A percentile compares a stretch with the other conserved stretches of the same genome.
Conservation (phyloP, 2,329 filamentous ascomycete species). For the Fusarium mexicanum region DNA sequence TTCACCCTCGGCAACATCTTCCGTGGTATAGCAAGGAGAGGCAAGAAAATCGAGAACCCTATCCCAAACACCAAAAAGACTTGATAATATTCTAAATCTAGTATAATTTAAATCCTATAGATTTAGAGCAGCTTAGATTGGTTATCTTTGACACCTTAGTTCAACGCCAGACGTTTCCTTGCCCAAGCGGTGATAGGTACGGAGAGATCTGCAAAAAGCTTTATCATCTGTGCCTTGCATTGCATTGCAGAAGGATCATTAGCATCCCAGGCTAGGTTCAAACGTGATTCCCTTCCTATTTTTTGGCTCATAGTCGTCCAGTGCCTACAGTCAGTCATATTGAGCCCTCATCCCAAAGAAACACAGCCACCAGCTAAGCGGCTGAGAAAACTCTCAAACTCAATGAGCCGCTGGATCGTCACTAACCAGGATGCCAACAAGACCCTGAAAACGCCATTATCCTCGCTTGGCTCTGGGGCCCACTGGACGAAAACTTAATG, state of each 20-base stretch:
- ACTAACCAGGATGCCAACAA: not conserved
- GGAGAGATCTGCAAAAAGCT: constrained; percentile 17
- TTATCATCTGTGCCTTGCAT: constrained; percentile 4
- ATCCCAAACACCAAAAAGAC: not conserved
- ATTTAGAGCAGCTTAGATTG: not conserved
- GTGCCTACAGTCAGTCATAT: not conserved
- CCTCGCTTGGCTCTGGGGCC: not conserved
- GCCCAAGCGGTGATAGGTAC: not conserved
- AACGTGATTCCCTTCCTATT: not conserved
- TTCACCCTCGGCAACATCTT: constrained; percentile 11
- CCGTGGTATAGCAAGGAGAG: not conserved
- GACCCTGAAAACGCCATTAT: constrained; percentile 26
- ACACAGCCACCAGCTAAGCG: not conserved
- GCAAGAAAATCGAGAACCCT: not conserved
- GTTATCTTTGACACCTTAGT: not conserved
- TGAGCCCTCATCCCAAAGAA: not conserved
- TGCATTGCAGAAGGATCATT: not conserved
- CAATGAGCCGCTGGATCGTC: constrained; percentile 1
- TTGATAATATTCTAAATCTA: not conserved
- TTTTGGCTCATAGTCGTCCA: not conserved
- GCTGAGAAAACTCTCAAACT: constrained; percentile 30
- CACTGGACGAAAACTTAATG: not conserved
- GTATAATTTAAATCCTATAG: not conserved
- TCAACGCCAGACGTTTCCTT: not conserved
- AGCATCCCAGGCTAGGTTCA: not conserved